Evolutionary conservation across 805 yeast species (phyloP).

Genomic region (Candida pini): DNA sequence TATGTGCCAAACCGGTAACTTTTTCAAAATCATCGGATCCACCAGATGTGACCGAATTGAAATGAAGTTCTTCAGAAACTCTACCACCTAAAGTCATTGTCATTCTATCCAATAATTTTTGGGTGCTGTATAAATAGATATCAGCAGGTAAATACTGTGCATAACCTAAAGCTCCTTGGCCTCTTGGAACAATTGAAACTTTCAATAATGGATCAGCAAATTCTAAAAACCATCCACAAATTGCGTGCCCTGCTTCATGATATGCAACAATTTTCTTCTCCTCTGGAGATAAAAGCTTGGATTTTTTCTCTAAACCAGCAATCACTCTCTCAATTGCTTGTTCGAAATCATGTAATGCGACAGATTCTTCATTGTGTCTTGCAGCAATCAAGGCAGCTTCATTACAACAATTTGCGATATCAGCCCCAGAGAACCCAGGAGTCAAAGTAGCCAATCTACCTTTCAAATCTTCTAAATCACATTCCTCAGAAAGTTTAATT

Average conservation of each 20-base stretch:
- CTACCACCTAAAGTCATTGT: constrained; percentile 97
- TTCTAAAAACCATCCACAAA: constrained; percentile 94
- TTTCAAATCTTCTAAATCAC: constrained; percentile 51
- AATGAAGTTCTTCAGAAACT: constrained; percentile 91
- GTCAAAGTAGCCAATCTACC: constrained; percentile 93
- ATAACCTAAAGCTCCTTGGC: constrained; percentile 95
- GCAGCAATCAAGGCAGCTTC: constrained; percentile 98
- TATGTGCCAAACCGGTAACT: constrained; percentile 87
- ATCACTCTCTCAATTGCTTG: constrained; percentile 95
- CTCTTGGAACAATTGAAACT: constrained; percentile 95
- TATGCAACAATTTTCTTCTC: constrained; percentile 91
- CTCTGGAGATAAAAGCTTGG: constrained; percentile 73
- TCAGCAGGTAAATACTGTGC: constrained; percentile 97
- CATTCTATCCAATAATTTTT: constrained; percentile 77
- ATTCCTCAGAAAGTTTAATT: constrained; percentile 51
- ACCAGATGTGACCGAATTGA: constrained; percentile 89
- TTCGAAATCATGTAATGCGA: constrained; percentile 79
- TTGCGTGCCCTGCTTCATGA: constrained; percentile 99
- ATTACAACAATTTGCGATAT: constrained; percentile 93
- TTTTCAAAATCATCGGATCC: constrained; percentile 96
- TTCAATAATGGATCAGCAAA: constrained; percentile 90
- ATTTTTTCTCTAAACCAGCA: constrained; percentile 91
- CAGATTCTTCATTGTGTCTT: constrained; percentile 64
- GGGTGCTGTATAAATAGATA: constrained; percentile 70
- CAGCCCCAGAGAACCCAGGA: constrained; percentile 98